Evolutionary conservation across 306 rosid species (phyloP), one percentile per base, ranked within the genome.

Genomic region (Dryas octopetala): DNA sequence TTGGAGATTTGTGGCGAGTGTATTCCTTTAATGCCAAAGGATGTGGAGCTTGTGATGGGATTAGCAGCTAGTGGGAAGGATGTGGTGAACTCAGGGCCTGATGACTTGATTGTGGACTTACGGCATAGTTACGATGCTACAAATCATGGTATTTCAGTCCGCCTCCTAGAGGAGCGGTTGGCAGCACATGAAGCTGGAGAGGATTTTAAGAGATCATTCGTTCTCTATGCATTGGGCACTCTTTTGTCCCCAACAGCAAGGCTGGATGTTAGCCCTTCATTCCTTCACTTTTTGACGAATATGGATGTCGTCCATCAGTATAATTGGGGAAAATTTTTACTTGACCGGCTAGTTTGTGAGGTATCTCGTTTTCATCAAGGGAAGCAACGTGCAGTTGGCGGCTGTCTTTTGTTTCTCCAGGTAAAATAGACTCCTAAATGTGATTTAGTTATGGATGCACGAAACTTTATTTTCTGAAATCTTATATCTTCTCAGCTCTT

Each of bases 341-440:
- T 79, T 15, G 86, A 83, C 50, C 69, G 81, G 40, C 72, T 79
- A 53, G 83, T 83, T 75, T 77, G 81, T 61, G 83, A 83, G 62
- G 76, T 83, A 52, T 71, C 86, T 49, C 83, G 83, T 48, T 83
- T 79, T 77, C 71, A 16, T 58, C 86, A 75, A 53, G 86, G 86
- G 73, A 83, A 76, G 76, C 83, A 83, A 71, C 73, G 4, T 9
- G 83, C 86, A 11, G 86, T 83, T 76, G 86, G 86, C 75, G 86
- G 86, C 53, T 83, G 86, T 79, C 83, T 83, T 23, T 68, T 83
- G 68, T 83, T 83, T 83, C 86, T 83, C 32, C 83, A 79, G 81
- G 86, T 79, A 46, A 71, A 71, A 32, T 66, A 26, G 54, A 26
- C 45, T 78, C 60, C 69, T 46, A 17, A 46, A 40, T 3, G 1